Conservation (phyloP, 306 rosid species). For the Parietaria judaica region DNA sequence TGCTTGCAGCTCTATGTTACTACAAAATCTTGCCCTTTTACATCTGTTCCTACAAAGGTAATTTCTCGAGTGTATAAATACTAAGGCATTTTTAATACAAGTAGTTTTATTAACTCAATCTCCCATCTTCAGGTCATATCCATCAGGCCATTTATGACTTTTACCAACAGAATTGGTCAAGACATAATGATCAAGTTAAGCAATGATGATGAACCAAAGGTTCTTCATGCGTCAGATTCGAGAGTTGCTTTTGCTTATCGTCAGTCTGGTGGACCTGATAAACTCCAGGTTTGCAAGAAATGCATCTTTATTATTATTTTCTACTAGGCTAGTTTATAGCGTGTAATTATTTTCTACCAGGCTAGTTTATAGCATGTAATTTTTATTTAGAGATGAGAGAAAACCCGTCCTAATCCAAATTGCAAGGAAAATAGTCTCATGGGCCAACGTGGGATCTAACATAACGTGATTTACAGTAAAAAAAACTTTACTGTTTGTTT, state of each 20-base stretch:
- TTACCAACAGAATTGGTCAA: conserved; percentile 89
- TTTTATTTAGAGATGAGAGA: background rate
- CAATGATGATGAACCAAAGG: conserved; percentile 70
- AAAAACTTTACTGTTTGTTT: too few species aligned
- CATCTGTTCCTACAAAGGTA: conserved; percentile 92
- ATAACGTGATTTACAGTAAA: too few species aligned
- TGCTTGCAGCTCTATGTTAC: conserved; percentile 71
- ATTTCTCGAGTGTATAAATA: conserved; percentile 1
- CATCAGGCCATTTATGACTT: conserved; percentile 82
- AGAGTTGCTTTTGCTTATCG: conserved; percentile 56
- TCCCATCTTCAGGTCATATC: conserved; percentile 53
- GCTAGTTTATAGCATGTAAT: conserved; percentile 1
- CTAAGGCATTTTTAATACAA: conserved; percentile 12
- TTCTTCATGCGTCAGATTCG: conserved; percentile 71
- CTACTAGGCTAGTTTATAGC: conserved; percentile 1
- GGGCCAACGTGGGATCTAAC: too few species aligned
- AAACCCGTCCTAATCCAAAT: too few species aligned
- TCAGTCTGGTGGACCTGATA: conserved; percentile 50
- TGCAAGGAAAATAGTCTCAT: too few species aligned
- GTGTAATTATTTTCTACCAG: background rate
- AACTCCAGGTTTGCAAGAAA: conserved; percentile 61
- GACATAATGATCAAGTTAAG: conserved; percentile 65
- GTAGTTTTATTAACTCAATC: background rate
- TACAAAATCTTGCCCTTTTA: conserved; percentile 76
- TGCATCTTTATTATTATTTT: background rate